Evolutionary conservation across 192 early-diverging fungal species (phyloP).

Genomic region (Coemansia sp.): DNA sequence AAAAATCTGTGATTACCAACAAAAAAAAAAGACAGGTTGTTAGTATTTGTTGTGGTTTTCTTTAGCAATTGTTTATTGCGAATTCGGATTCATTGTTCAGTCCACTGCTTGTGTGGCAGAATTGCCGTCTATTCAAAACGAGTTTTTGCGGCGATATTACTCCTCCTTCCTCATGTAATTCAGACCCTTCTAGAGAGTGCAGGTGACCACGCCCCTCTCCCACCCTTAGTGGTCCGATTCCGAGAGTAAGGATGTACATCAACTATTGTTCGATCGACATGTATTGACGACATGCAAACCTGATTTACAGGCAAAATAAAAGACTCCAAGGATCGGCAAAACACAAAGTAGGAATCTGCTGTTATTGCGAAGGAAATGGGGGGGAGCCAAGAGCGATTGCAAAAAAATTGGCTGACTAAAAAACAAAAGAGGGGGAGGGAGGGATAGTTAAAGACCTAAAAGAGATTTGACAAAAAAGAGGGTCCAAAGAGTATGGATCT

Average conservation of each 20-base stretch:
- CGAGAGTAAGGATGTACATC: background rate
- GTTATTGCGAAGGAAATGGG: background rate
- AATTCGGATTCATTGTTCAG: background rate
- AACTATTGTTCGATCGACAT: constrained; percentile 3
- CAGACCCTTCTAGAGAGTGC: too few species aligned
- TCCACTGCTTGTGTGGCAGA: too few species aligned
- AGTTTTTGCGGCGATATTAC: too few species aligned
- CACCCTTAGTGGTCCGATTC: too few species aligned
- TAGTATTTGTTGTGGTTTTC: background rate
- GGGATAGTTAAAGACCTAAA: background rate
- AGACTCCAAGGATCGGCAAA: background rate
- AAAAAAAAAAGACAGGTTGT: background rate
- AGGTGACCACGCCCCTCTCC: too few species aligned
- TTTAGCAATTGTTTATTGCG: background rate
- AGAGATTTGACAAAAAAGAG: background rate
- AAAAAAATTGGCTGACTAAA: too few species aligned
- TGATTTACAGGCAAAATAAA: background rate
- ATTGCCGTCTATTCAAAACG: too few species aligned
- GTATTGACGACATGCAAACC: background rate
- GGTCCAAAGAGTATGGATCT: background rate
- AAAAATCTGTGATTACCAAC: background rate
- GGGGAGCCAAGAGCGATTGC: background rate
- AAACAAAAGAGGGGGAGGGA: background rate
- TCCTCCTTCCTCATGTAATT: too few species aligned
- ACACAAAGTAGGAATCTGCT: background rate